Base-by-base conservation (phyloP, 23 red algal species). In the Chondrus crispus region DNA sequence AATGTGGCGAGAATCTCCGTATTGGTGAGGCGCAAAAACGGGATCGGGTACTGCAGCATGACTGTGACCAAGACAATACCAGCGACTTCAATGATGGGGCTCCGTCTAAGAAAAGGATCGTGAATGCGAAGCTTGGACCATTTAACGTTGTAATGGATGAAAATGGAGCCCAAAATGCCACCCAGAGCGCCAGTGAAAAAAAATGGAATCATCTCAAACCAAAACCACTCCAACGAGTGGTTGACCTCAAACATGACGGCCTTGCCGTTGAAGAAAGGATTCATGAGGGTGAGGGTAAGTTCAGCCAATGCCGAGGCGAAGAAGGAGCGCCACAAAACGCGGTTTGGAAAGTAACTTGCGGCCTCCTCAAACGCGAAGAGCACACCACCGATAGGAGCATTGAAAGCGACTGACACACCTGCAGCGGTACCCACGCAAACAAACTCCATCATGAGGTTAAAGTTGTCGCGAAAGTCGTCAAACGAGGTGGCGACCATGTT, bases 201-300 rank as follows among this genome's bases (percentile, higher is more conserved):
- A 55, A 97, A 93, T 22, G 87, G 68, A 58, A 97, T 55, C 74
- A 97, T 84, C 82, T 97, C 95, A 88, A 97, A 97, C 95, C 95
- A 97, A 28, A 94, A 75, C 95, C 95, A 97, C 29, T 60, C 40
- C 40, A 97, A 72, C 33, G 85, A 80, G 68, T 89, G 84, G 6
- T 93, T 42, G 33, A 97, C 85, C 53, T 94, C 76, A 45, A 97
- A 97, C 82, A 93, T 93, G 42, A 97, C 88, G 30, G 88, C 84
- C 42, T 85, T 77, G 18, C 88, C 95, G 48, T 97, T 94, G 74
- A 85, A 97, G 72, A 83, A 93, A 37, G 95, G 95, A 84, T 93
- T 92, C 80, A 94, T 77, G 20, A 93, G 37, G 30, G 82, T 93
- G 18, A 97, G 72, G 62, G 91, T 91, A 33, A 97, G 80, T 30